These are phyloP conservation scores for Chaetomiaceae sp. DNA, from an alignment of 2,329 filamentous ascomycete genomes.

Conservation along the genomic window DNA sequence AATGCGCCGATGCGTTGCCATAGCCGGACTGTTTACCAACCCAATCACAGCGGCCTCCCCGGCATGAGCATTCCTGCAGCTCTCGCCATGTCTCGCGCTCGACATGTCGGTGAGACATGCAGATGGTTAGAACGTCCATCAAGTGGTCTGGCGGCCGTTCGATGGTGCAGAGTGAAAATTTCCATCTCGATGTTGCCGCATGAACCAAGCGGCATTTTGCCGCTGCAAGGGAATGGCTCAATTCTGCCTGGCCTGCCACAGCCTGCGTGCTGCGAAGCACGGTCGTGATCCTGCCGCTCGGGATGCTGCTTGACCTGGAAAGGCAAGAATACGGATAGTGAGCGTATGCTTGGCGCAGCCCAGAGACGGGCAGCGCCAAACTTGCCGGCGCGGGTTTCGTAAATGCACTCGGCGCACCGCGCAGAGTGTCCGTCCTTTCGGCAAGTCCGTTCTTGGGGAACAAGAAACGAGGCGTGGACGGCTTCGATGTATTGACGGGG, in stretches of 20 bases:
- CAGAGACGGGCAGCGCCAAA: background rate
- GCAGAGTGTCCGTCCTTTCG: too few species aligned
- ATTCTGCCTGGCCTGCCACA: conserved; percentile 1
- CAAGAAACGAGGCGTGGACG: background rate
- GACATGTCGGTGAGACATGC: conserved; percentile 15
- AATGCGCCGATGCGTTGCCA: conserved; percentile 16
- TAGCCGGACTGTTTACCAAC: conserved; percentile 18
- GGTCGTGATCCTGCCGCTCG: conserved; percentile 16
- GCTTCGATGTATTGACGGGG: conserved; percentile 1
- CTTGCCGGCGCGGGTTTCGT: background rate
- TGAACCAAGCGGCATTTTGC: conserved; percentile 22
- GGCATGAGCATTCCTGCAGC: conserved; percentile 11
- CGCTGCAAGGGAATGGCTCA: conserved; percentile 19
- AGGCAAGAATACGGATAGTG: too few species aligned
- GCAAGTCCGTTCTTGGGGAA: background rate
- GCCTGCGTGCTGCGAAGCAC: conserved; percentile 2
- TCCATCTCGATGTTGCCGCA: conserved; percentile 15
- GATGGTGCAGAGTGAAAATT: background rate
- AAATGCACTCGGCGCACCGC: too few species aligned
- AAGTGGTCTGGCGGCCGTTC: conserved; percentile 28
- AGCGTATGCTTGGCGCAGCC: background rate
- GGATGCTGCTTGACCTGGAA: conserved; percentile 12
- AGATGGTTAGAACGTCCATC: background rate
- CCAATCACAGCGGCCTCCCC: conserved; percentile 8
- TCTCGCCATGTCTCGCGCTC: background rate